Evolutionary conservation across 345 rosid species (phyloP), one percentile per base, ranked within the genome.

Genomic region (Raphanus sativus): DNA sequence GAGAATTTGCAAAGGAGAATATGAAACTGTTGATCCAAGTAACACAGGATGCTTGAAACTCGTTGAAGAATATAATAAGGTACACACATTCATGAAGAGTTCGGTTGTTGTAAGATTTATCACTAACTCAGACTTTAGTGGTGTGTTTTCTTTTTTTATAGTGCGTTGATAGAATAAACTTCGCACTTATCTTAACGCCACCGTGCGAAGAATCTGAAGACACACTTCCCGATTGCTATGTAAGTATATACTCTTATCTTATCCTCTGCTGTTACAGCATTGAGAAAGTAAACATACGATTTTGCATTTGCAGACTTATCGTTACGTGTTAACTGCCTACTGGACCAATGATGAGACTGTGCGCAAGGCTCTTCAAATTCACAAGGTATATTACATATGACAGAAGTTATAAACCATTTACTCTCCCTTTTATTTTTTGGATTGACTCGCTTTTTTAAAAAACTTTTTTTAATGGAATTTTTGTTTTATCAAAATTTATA

Each of bases 331-430:
- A 65, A 42, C 67, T 56, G n/a, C 52, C 16, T 58, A 74, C n/a
- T 80, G 83, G 83, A 71, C 63, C 56, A 80, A 75, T 70, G 75
- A 80, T 65, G 63, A 80, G 52, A 69, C 30, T 11, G 82, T 80
- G 48, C 82, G 21, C 17, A 69, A 29, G 33, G 82, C 66, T 60
- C 82, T 79, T 68, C 60, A 68, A 0, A 65, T 62, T 6, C 6
- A 34, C 0, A 69, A 74, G 82, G 82, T 79, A 76, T 17, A 12
- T 58, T 21, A 8, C 0, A 59, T 28, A 50, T 15, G 16, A 13
- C 16, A 45, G 1, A 42, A 13, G 54, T 45, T 3, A 21, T 3
- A 21, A 40, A 40, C 3, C 3, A 9, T 40, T 40, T 10, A 10
- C 48, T 11, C 50, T 11, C n/a, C 50, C 3, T 11, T 12, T 8